Evolutionary conservation across 352 stramenopile genomes (phyloP).

Genomic region (Albugo laibachii): DNA sequence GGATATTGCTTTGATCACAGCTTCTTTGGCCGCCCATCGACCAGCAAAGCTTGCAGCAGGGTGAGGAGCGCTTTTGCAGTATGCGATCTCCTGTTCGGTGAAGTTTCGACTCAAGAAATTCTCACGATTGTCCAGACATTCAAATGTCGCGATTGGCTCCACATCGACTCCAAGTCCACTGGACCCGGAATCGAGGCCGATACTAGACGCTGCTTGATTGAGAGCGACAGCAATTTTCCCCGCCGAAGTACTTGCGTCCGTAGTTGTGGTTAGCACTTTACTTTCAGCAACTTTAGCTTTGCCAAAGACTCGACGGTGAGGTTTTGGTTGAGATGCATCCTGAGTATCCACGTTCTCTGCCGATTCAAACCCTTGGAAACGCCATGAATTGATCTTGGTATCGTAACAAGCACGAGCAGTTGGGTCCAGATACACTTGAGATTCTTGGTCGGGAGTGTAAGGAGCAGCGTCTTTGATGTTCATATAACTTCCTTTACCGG

Average conservation of each 20-base stretch:
- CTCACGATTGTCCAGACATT: slow-evolving; percentile 49
- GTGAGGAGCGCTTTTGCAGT: slow-evolving; percentile 61
- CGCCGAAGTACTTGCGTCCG: too few relatives aligned
- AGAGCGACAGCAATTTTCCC: slow-evolving; percentile 24
- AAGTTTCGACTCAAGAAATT: slow-evolving; percentile 80
- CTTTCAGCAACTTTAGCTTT: slow-evolving; percentile 7
- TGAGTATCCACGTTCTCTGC: slow-evolving; percentile 15
- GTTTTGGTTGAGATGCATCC: neutral
- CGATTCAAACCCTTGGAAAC: slow-evolving; percentile 21
- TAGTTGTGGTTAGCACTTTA: neutral
- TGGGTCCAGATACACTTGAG: slow-evolving; percentile 70
- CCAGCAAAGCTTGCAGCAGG: slow-evolving; percentile 72
- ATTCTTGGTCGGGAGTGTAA: slow-evolving; percentile 64
- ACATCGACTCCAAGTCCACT: slow-evolving; percentile 69
- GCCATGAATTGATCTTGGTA: slow-evolving; percentile 36
- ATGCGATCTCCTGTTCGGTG: slow-evolving; percentile 67
- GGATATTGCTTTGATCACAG: slow-evolving; percentile 82
- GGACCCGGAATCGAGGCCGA: slow-evolving; percentile 21
- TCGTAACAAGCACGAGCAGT: slow-evolving; percentile 61
- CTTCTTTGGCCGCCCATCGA: slow-evolving; percentile 78
- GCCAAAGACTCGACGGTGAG: neutral
- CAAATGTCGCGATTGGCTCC: slow-evolving; percentile 66
- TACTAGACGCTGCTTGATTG: slow-evolving; percentile 21
- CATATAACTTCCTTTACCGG: slow-evolving; percentile 49
- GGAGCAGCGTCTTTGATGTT: slow-evolving; percentile 66